phyloP scores from a whole-genome alignment of 2,329 filamentous ascomycete genomes.

The Chaetomium globosum region DNA sequence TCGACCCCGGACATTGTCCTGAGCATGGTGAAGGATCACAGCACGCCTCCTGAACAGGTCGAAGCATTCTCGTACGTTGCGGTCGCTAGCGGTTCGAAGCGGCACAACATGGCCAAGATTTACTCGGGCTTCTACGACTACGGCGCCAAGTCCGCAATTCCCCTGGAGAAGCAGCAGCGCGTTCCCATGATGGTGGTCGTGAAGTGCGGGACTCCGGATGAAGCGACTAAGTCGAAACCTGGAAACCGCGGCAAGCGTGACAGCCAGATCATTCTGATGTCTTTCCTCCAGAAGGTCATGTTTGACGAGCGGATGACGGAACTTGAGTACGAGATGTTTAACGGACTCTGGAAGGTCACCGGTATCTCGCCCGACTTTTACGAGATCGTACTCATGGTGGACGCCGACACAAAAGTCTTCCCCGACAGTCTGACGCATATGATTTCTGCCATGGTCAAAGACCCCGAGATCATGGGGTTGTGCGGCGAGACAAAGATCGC shows the following conservation, averaged over 20 bases:
- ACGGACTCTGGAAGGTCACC: conserved; percentile 97
- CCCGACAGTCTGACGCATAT: conserved; percentile 98
- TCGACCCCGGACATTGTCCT: conserved; percentile 90
- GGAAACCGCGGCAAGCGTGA: conserved; percentile 98
- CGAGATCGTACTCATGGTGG: conserved; percentile 97
- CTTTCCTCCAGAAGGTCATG: conserved; percentile 99
- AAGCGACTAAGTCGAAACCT: conserved; percentile 78
- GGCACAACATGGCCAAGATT: conserved; percentile 99
- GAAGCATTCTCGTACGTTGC: conserved; percentile 93
- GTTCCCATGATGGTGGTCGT: conserved; percentile 97
- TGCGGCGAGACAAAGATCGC: conserved; percentile 99
- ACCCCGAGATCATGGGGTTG: conserved; percentile 98
- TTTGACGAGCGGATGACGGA: conserved; percentile 99
- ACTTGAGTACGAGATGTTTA: conserved; percentile 99
- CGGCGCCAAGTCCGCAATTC: conserved; percentile 76
- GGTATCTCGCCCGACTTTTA: conserved; percentile 98
- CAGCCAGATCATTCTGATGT: conserved; percentile 99
- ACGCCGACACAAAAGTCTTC: conserved; percentile 98
- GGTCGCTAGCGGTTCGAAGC: conserved; percentile 90
- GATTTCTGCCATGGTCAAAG: conserved; percentile 98
- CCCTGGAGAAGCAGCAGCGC: conserved; percentile 85
- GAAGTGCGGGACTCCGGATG: conserved; percentile 92
- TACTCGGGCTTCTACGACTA: conserved; percentile 99
- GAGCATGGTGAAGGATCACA: conserved; percentile 92
- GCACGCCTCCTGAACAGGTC: conserved; percentile 77